Evolutionary conservation across 768 basidiomycete species (phyloP).

Genomic region (Trametes punicea): DNA sequence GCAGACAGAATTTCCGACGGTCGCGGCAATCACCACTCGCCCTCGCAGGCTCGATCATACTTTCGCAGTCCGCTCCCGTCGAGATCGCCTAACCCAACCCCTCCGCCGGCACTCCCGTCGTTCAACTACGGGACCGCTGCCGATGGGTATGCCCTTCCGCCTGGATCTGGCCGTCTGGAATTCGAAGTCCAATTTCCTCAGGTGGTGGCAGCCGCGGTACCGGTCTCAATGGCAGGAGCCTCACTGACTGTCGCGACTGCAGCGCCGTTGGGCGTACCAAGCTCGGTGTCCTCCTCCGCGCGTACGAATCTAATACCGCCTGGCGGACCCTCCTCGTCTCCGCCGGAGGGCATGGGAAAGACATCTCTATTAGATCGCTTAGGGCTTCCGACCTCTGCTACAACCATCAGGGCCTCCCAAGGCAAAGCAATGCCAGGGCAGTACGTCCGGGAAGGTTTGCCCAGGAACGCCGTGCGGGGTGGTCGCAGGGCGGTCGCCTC

Average conservation of each 20-base stretch:
- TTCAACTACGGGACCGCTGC: neutral
- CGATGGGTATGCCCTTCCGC: conserved; percentile 10
- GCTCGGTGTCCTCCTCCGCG: neutral
- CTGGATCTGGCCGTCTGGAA: neutral
- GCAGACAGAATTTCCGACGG: neutral
- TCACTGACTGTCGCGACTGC: neutral
- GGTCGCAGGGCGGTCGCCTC: no score
- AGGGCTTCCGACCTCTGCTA: neutral
- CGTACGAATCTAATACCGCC: conserved; percentile 4
- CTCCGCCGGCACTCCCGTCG: neutral
- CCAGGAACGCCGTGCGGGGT: neutral
- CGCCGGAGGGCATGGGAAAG: neutral
- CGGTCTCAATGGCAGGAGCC: neutral
- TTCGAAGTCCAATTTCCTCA: conserved; percentile 9
- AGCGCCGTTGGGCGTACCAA: neutral
- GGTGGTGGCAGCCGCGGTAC: conserved; percentile 1
- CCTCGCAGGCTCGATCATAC: neutral
- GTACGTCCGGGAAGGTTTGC: neutral
- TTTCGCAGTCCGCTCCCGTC: neutral
- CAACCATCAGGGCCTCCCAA: no score
- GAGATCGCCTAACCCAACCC: neutral
- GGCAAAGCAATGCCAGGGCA: no score
- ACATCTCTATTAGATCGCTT: conserved; percentile 1
- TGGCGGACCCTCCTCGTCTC: neutral
- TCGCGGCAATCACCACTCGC: neutral